These are phyloP conservation scores for Pterocarpus macrocarpus DNA, from an alignment of 306 rosid species.

Conservation along the genomic window DNA sequence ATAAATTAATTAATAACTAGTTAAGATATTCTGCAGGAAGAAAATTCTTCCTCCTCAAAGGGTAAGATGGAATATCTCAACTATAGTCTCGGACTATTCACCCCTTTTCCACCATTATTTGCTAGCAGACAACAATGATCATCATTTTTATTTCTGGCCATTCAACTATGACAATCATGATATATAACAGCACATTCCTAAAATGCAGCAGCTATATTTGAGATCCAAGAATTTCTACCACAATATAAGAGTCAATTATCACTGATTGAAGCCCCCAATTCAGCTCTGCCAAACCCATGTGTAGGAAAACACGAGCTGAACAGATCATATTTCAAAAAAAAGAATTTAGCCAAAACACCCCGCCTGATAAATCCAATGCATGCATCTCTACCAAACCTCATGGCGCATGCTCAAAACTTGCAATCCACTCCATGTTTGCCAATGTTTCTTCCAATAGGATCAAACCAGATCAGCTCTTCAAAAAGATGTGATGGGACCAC, in stretches of 20 bases:
- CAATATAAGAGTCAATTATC: slow-evolving; percentile 31
- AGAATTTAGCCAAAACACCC: not conserved
- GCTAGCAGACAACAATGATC: slow-evolving; percentile 12
- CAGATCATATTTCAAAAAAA: slow-evolving; percentile 41
- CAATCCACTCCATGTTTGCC: slow-evolving; percentile 39
- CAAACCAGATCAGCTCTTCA: slow-evolving; percentile 41
- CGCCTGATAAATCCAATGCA: slow-evolving; percentile 52
- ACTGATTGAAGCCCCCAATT: slow-evolving; percentile 19
- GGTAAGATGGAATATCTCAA: no score
- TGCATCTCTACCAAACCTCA: slow-evolving; percentile 38
- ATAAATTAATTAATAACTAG: no score
- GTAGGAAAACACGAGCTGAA: slow-evolving; percentile 11
- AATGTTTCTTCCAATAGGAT: slow-evolving; percentile 23
- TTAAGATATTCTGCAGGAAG: no score
- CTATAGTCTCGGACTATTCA: no score
- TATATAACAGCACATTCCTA: slow-evolving; percentile 25
- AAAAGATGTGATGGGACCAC: slow-evolving; percentile 40
- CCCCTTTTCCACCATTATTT: slow-evolving; percentile 3
- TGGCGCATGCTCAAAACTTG: slow-evolving; percentile 34
- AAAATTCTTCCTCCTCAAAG: no score
- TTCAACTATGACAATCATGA: slow-evolving; percentile 15
- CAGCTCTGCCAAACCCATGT: slow-evolving; percentile 38
- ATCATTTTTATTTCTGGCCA: slow-evolving; percentile 4
- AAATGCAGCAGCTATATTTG: not conserved
- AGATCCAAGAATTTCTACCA: slow-evolving; percentile 1